Base-by-base conservation (phyloP, 1,284 basidiomycete genomes). In the Inonotus obliquus region DNA sequence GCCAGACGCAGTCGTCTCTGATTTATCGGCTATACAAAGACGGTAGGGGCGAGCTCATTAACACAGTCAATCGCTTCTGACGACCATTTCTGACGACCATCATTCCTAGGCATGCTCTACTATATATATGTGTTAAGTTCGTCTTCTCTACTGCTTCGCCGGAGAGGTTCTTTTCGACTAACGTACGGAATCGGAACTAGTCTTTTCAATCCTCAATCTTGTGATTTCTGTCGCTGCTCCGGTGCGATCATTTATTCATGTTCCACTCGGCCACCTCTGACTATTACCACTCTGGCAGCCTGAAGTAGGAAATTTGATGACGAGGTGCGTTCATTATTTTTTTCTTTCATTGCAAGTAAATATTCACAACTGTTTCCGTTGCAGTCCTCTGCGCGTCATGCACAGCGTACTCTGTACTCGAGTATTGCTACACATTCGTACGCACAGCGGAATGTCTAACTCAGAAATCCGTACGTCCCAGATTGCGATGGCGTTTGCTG, bases 401-500 rank as follows among this genome's bases (percentile, higher is more conserved):
- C 77, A 79, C 67, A 77, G 76, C 9, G 68, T 78, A 25, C 69
- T 78, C 47, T 75, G 75, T 67, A 76, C 72, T 38, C 73, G 77
- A 29, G 75, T 79, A 14, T 70, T 79, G 13, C 67, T 78, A 44
- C 70, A 75, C 41, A 76, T 79, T 44, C 67, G 75, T 2, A 67
- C 71, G n/a, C 55, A 58, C 27, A 25, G 53, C 21, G n/a, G 35
- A 53, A 17, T 11, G 13, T 27, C 6, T 53, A 11, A 32, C 21
- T 21, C n/a, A 53, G 51, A 38, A n/a, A 25, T 32, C 27, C n/a
- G 10, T 9, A 53, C 51, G 25, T 27, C 45, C 10, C 45, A 47
- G 19, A 19, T 23, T 19, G 14, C 45, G 17, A 19, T 47, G 45
- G 14, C 45, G 10, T 47, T 47, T 19, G 45, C 45, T 47, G 51